Conservation (phyloP, 116 monocot species). For the Dioscorea cayenensis region DNA sequence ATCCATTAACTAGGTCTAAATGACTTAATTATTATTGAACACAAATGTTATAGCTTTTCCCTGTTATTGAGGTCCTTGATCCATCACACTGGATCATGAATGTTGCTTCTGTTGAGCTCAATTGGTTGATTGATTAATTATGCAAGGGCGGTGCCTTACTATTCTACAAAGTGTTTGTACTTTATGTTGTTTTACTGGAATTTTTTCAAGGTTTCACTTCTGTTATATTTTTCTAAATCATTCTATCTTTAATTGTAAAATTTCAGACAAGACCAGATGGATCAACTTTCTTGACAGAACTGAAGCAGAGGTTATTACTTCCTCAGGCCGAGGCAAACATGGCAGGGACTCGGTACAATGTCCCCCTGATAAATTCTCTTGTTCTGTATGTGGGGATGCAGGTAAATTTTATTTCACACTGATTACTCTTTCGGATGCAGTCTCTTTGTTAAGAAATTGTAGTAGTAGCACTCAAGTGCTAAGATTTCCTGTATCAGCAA, state of each 20-base stretch:
- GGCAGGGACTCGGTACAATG: constrained; percentile 90
- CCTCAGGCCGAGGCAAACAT: constrained; percentile 50
- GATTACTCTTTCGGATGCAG: neutral
- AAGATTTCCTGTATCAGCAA: neutral
- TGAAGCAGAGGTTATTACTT: constrained; percentile 73
- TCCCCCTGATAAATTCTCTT: constrained; percentile 92
- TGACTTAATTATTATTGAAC: no score
- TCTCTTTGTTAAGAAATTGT: neutral
- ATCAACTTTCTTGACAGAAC: constrained; percentile 70
- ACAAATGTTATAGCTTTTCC: no score
- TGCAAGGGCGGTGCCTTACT: no score
- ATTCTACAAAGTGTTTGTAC: no score
- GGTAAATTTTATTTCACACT: constrained; percentile 29
- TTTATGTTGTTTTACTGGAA: no score
- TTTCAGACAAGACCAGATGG: constrained; percentile 62
- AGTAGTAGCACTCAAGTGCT: neutral
- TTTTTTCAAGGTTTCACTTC: neutral
- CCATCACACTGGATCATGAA: no score
- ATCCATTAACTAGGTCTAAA: neutral
- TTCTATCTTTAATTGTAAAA: neutral
- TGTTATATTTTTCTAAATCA: neutral
- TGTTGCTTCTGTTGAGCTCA: no score
- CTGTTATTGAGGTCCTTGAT: no score
- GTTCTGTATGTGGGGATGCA: constrained; percentile 98
- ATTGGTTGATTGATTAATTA: no score